Conservation (phyloP, 1,284 basidiomycete genomes). For the Ceratobasidium sp. region DNA sequence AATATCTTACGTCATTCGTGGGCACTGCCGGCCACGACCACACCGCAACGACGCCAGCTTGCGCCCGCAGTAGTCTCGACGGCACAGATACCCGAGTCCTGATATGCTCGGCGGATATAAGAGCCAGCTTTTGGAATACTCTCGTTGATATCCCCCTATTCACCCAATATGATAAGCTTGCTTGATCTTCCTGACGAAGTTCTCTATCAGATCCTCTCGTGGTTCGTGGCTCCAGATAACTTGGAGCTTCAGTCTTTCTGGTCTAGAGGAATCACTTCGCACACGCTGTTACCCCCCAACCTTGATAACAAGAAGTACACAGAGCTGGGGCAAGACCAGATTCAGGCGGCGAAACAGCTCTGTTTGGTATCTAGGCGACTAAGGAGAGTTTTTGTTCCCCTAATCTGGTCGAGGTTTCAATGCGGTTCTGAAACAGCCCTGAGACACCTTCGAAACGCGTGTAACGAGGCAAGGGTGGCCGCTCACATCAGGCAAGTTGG, state of each 20-base stretch:
- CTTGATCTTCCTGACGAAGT: slow-evolving; percentile 13
- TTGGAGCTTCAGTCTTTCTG: background rate
- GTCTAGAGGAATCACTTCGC: background rate
- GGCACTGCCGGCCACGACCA: background rate
- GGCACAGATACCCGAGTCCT: background rate
- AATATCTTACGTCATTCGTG: no score
- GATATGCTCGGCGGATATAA: background rate
- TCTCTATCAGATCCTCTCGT: slow-evolving; percentile 3
- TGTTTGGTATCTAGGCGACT: slow-evolving; percentile 3
- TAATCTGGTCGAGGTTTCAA: slow-evolving; percentile 14
- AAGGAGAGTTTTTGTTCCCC: background rate
- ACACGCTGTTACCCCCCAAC: slow-evolving; percentile 7
- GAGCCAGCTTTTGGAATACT: no score
- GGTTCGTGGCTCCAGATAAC: background rate
- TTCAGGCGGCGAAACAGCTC: slow-evolving; percentile 3
- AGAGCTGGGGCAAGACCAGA: background rate
- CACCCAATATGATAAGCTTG: background rate
- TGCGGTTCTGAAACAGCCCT: background rate
- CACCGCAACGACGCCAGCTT: background rate
- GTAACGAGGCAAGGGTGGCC: background rate
- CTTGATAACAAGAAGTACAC: background rate
- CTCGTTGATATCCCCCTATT: background rate
- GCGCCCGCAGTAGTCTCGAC: background rate
- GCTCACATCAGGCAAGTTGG: background rate
- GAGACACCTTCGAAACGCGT: background rate